Evolutionary conservation across 2,329 filamentous ascomycete genomes (phyloP).

Genomic region (Calonectria pseudoreteaudii): DNA sequence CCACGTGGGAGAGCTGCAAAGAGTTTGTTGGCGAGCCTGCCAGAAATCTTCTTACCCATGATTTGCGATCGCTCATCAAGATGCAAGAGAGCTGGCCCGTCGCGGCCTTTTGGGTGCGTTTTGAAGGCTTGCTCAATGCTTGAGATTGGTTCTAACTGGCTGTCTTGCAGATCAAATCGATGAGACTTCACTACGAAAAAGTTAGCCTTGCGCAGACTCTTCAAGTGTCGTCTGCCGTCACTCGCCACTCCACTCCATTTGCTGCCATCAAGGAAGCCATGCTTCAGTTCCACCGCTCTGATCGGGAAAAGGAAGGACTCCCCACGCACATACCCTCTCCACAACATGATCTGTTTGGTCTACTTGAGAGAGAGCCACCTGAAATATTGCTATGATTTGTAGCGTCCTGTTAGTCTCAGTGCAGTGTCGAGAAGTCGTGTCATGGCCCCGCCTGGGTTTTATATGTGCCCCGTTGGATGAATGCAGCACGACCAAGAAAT

Average conservation of each 20-base stretch:
- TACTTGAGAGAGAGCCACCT: neutral
- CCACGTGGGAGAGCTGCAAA: neutral
- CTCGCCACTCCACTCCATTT: neutral
- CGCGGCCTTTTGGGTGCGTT: neutral
- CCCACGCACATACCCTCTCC: neutral
- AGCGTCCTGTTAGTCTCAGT: neutral
- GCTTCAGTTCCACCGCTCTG: neutral
- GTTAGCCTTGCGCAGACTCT: neutral
- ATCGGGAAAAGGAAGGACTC: neutral
- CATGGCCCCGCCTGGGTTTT: too few species aligned
- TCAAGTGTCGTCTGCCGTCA: neutral
- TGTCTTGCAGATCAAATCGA: neutral
- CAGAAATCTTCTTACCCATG: neutral
- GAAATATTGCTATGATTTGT: neutral
- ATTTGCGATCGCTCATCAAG: neutral
- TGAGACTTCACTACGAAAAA: neutral
- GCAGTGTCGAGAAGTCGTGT: neutral
- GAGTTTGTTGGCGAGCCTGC: neutral
- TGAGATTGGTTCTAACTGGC: neutral
- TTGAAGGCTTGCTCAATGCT: neutral
- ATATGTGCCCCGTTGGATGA: neutral
- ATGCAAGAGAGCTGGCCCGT: slow-evolving; percentile 4
- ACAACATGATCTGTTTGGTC: neutral
- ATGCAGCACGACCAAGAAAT: too few species aligned
- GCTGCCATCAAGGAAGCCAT: neutral